Evolutionary conservation across 2,329 filamentous ascomycete species (phyloP), one percentile per base, ranked within the genome.

Genomic region (Mariannaea sp.): DNA sequence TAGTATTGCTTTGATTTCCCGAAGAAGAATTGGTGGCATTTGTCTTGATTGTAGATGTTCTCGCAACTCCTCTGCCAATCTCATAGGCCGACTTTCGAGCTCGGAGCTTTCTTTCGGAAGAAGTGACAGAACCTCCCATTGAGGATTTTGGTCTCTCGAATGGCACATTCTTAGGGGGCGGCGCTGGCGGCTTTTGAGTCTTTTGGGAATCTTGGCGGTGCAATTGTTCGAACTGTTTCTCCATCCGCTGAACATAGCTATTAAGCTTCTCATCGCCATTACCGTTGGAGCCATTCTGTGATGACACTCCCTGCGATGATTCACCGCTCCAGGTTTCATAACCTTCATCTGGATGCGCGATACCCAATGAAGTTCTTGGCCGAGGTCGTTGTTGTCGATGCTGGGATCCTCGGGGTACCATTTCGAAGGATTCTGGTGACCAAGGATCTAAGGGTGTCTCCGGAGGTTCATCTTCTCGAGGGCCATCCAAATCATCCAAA

Each of bases 211-310:
- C 82, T 35, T 84, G 75, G 44, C 84, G 80, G 47, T 92, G 88
- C 77, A 91, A 84, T 57, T 83, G 84, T 42, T 85, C 82, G 33
- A 97, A 74, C 29, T 90, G 85, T 59, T 83, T 88, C 69, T 97
- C 93, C 92, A 97, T 97, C 42, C 92, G 84, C 65, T 94, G 85
- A 4, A 96, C 91, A 65, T 97, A 97, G 65, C 89, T 92, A 67
- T 85, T 89, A 9, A 96, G 77, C 63, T 92, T 85, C 29, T 80
- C 81, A 41, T 83, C 79, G 29, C 70, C 77, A 36, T 71, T 70
- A 30, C 70, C 77, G 35, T 71, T 70, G 7, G 70, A 67, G 6
- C 77, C 70, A 10, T 68, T 68, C 24, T 77, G 73, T 41, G 75
- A 69, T 3, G 75, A 75, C 4, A 71, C 70, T 12, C 78, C 75